Base-by-base conservation (phyloP, 208 protist genomes). In the Leishmania braziliensis region DNA sequence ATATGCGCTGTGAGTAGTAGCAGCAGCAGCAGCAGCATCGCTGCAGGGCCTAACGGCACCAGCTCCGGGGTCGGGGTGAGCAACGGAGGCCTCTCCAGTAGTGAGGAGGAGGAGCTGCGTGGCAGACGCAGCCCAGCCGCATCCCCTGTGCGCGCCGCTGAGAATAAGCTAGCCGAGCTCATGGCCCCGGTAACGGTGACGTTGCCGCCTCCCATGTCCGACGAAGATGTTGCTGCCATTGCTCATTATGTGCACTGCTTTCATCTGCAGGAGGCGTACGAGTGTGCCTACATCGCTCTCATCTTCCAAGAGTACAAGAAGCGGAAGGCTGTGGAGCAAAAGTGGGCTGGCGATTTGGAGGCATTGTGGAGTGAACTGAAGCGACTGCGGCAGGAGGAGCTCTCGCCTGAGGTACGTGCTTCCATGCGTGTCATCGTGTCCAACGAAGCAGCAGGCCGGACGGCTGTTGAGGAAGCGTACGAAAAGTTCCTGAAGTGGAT, bases 251-350 rank as follows among this genome's bases (percentile, higher is more conserved):
- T 82, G 8, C 74, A 60, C 9, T 53, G 39, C 68, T 84, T 79
- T 54, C 53, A 20, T 10, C 65, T 68, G 33, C 20, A 46, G 48
- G 85, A 88, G 79, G 79, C 80, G 77, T 78, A 48, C 48, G 93
- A 95, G 73, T 77, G 83, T 69, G 36, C 39, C 16, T 92, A 95
- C 77, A 82, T 95, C 10, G 82, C 84, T 23, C 81, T 97, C n/a
- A 68, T 92, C 46, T 95, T 94, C 58, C 23, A 89, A n/a, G 94
- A 97, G 84, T 97, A 95, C 87, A 88, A 86, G 56, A 88, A 88
- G 75, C 94, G 94, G 43, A 95, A 94, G 80, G 69, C 78, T 50
- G 68, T 97, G 16, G 88, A 93, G 78, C 81, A 86, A 76, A 88
- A 90, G 75, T 79, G 86, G 56, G 56, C 69, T 23, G 53, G n/a